phyloP scores from a whole-genome alignment of 73 alveolate species.

The Paramecium octaurelia region DNA sequence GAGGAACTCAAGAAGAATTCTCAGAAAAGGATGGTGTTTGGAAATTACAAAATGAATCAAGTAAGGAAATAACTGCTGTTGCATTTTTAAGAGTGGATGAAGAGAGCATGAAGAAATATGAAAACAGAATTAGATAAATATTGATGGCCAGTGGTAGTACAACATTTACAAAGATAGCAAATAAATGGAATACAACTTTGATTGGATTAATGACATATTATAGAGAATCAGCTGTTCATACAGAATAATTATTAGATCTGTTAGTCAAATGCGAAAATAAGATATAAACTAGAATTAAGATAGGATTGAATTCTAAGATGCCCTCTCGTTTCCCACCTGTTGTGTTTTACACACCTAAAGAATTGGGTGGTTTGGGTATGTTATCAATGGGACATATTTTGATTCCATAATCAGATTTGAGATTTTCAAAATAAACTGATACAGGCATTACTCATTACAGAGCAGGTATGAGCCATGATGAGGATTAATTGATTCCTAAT shows the following conservation, averaged over 20 bases:
- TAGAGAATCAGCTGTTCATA: slow-evolving; percentile 99
- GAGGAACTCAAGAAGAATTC: slow-evolving; percentile 92
- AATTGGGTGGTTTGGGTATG: slow-evolving; percentile 79
- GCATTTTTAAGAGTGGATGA: slow-evolving; percentile 99
- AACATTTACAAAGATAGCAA: slow-evolving; percentile 99
- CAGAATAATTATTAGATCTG: slow-evolving; percentile 98
- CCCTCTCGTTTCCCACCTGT: slow-evolving; percentile 99
- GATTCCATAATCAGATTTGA: slow-evolving; percentile 98
- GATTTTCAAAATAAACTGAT: slow-evolving; percentile 98
- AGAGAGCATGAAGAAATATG: slow-evolving; percentile 97
- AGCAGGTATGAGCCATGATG: slow-evolving; percentile 99
- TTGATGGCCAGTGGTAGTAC: slow-evolving; percentile 99
- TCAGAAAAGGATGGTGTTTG: slow-evolving; percentile 99
- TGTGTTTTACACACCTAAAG: slow-evolving; percentile 95
- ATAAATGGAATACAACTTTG: slow-evolving; percentile 99
- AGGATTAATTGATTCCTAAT: slow-evolving; percentile 99
- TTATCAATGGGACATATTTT: slow-evolving; percentile 99
- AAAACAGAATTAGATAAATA: slow-evolving; percentile 96
- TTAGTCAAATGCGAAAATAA: slow-evolving; percentile 96
- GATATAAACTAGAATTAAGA: slow-evolving; percentile 98
- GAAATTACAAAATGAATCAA: slow-evolving; percentile 99
- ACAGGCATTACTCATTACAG: slow-evolving; percentile 97
- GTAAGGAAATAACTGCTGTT: slow-evolving; percentile 99
- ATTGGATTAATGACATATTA: slow-evolving; percentile 98
- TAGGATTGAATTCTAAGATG: slow-evolving; percentile 99